Conservation (phyloP, 352 stramenopile genomes). For the Pythium rhizo-oryzae region DNA sequence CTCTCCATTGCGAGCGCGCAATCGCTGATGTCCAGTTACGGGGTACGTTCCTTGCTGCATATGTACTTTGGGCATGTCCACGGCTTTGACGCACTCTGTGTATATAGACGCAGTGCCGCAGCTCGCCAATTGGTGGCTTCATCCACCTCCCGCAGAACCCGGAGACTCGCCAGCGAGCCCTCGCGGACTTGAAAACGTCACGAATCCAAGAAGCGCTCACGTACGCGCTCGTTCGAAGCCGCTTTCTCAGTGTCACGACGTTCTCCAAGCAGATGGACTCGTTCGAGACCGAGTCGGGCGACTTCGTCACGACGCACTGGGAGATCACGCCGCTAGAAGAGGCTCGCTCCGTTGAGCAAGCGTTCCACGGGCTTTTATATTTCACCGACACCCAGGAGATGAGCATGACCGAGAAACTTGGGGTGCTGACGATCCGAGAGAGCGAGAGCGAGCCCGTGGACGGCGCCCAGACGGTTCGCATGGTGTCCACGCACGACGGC, state of each 20-base stretch:
- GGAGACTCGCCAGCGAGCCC: neutral
- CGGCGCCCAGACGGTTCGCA: neutral
- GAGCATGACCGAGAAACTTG: constrained; percentile 24
- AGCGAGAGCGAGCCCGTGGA: constrained; percentile 12
- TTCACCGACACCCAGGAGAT: constrained; percentile 20
- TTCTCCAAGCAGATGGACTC: constrained; percentile 2
- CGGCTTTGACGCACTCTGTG: neutral
- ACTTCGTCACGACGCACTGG: constrained; percentile 15
- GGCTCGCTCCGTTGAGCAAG: neutral
- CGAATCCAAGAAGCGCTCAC: constrained; percentile 9
- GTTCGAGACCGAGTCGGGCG: constrained; percentile 3
- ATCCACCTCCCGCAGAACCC: constrained; percentile 12
- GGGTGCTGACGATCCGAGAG: constrained; percentile 26
- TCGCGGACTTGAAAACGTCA: neutral
- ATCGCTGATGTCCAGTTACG: constrained; percentile 12
- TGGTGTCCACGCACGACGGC: constrained; percentile 14
- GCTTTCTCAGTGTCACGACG: constrained; percentile 3
- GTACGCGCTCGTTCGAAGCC: constrained; percentile 4
- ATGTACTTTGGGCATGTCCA: no score
- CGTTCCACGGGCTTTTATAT: constrained; percentile 11
- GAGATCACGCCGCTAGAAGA: constrained; percentile 19
- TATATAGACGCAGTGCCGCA: neutral
- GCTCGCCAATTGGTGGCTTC: constrained; percentile 9
- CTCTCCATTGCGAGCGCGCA: constrained; percentile 15
- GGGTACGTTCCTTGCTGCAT: neutral